Base-by-base conservation (phyloP, 306 rosid species). In the Purshia tridentata region DNA sequence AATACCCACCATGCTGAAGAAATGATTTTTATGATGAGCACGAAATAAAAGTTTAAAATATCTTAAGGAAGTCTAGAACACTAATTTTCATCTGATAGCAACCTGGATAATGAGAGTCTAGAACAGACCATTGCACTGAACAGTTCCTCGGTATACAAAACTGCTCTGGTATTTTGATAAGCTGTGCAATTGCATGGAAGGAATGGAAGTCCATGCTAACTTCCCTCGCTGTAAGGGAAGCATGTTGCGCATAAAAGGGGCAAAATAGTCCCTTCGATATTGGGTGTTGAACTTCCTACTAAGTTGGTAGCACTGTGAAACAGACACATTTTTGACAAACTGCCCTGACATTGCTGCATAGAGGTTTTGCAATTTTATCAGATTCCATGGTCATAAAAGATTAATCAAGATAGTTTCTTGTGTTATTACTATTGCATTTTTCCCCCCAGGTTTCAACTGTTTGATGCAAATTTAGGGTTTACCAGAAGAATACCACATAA, bases 111-210 rank as follows among this genome's bases (percentile, higher is more conserved):
- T 75, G 72, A 86, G 96, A 93, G 77, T 89, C 91, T 82, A 91
- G 96, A 93, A 86, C 96, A 86, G 98, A 94, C 97, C 97, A 83
- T 94, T 86, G 92, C 95, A 86, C 69, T 81, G 89, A 86, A 88
- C 78, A 81, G 78, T 73, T 93, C 86, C 73, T 70, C 63, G 86
- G 86, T 64, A 68, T 73, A 77, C 70, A 83, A 81, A 87, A 84
- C 68, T 70, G 78, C 75, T 80, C 81, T 61, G 78, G 74, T 82
- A 80, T 85, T 87, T 88, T n/a, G 86, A 80, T 68, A 85, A 81
- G 77, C 78, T 76, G 91, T 64, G 85, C 88, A 85, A 87, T 81
- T 84, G 91, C 92, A 91, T 86, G 94, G 96, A 85, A 82, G 93
- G 79, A 82, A 65, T 46, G 83, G 77, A 59, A 82, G 75, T 86